A percentile compares a stretch with the other conserved stretches of the same genome.
phyloP scores from a whole-genome alignment of 345 rosid genomes.

The Nephelium lappaceum region DNA sequence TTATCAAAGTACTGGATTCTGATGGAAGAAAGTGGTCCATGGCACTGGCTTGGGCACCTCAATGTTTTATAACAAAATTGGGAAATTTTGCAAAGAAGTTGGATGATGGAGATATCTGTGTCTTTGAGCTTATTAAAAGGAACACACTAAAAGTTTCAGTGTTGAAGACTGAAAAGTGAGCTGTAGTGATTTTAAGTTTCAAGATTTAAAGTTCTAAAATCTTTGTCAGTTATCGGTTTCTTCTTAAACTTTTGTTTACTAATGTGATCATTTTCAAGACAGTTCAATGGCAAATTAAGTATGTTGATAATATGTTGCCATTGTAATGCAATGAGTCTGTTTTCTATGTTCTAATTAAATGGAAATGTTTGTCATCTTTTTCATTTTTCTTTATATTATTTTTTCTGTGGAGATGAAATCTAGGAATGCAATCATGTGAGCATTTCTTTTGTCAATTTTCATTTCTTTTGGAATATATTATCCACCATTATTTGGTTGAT shows the following conservation, averaged over 20 bases:
- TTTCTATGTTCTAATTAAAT: not conserved
- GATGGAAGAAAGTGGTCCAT: not conserved
- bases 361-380: not conserved
- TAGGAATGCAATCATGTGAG: not conserved
- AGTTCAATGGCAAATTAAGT: too few species aligned
- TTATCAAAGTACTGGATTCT: not conserved
- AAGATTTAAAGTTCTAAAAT: not conserved
- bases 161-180: not conserved
- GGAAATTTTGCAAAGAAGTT: not conserved
- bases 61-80: not conserved
- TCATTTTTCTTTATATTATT: too few species aligned
- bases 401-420: not conserved
- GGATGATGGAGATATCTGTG: not conserved
- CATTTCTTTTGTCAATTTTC: not conserved
- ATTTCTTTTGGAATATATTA: too few species aligned
- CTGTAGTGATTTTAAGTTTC: not conserved
- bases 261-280: too few species aligned
- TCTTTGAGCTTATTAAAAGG: not conserved
- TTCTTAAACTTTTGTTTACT: not conserved
- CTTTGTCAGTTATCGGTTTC: not conserved
- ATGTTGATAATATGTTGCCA: not conserved
- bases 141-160: not conserved
- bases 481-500: not conserved
- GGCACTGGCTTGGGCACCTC: not conserved
- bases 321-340: not conserved